A percentile compares a stretch with the other conserved stretches of the same genome.
phyloP scores from a whole-genome alignment of 2,329 filamentous ascomycete species.

The Aurifilum marmelostoma region DNA sequence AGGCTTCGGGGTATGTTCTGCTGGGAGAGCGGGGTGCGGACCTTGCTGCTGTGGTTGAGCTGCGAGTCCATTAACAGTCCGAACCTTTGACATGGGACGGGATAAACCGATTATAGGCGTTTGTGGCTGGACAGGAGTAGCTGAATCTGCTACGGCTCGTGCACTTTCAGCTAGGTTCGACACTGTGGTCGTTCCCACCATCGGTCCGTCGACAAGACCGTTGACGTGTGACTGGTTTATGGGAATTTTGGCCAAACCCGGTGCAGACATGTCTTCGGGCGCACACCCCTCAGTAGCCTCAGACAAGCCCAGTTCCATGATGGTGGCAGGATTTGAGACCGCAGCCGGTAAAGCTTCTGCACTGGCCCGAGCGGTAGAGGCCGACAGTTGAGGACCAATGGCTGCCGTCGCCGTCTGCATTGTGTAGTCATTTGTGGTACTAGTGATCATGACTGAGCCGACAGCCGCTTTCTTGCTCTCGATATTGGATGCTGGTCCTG shows the following conservation, averaged over 20 bases:
- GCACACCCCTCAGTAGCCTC: no score
- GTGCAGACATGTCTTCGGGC: neutral
- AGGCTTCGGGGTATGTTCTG: constrained; percentile 1
- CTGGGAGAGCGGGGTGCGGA: constrained; percentile 1
- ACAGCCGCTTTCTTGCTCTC: neutral
- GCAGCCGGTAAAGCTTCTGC: neutral
- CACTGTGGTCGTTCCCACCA: neutral
- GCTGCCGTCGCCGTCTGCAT: neutral
- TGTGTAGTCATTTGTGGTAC: neutral
- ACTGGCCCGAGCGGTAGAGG: neutral
- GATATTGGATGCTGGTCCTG: neutral
- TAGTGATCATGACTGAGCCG: neutral
- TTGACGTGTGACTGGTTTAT: neutral
- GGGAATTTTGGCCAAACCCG: no score
- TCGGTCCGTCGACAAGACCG: neutral
- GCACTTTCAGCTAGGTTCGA: neutral
- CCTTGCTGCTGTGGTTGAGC: neutral
- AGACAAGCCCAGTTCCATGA: neutral
- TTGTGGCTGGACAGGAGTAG: constrained; percentile 7
- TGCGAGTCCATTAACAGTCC: constrained; percentile 23
- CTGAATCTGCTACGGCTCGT: neutral
- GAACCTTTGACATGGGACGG: constrained; percentile 10
- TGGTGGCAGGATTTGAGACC: neutral
- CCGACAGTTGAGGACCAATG: neutral
- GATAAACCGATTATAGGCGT: constrained; percentile 10